Percentiles rank a stretch among this genome's conserved stretches.
phyloP scores from a whole-genome alignment of 768 basidiomycete species.

The Dictyophora rubrovolvata region DNA sequence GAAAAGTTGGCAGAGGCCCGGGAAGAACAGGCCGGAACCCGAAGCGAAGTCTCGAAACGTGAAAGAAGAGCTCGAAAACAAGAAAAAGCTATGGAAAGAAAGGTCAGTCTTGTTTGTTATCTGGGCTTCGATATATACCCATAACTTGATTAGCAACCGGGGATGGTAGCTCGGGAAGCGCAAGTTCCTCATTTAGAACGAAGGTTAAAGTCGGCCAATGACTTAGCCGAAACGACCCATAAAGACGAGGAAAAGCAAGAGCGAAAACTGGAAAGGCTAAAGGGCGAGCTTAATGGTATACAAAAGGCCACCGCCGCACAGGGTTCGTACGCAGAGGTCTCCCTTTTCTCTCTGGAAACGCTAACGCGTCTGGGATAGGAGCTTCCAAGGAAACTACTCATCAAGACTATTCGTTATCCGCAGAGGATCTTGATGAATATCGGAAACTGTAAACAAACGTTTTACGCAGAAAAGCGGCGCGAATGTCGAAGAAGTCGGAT shows the following conservation, averaged over 20 bases:
- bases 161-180: conserved; percentile 71
- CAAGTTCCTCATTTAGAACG: conserved; percentile 80
- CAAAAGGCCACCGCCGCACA: conserved; percentile 59
- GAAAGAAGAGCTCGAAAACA: conserved; percentile 85
- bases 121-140: background rate
- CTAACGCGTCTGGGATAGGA: conserved; percentile 33
- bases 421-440: conserved; percentile 84
- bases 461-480: conserved; percentile 60
- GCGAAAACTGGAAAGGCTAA: conserved; percentile 42
- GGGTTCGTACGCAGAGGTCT: conserved; percentile 35
- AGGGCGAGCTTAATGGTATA: conserved; percentile 58
- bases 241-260: conserved; percentile 47
- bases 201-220: conserved; percentile 62
- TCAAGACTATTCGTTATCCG: conserved; percentile 67
- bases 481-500: conserved; percentile 69
- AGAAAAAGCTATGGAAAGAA: conserved; percentile 79
- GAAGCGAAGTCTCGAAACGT: conserved; percentile 65
- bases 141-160: conserved; percentile 54
- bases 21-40: conserved; percentile 68
- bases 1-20: conserved; percentile 62
- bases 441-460: conserved; percentile 50
- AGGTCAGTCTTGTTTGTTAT: conserved; percentile 35
- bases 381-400: conserved; percentile 62
- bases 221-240: conserved; percentile 50
- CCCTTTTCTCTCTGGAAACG: background rate